Conservation (phyloP, 495 filamentous ascomycete species). For the Xylaria cubensis region DNA sequence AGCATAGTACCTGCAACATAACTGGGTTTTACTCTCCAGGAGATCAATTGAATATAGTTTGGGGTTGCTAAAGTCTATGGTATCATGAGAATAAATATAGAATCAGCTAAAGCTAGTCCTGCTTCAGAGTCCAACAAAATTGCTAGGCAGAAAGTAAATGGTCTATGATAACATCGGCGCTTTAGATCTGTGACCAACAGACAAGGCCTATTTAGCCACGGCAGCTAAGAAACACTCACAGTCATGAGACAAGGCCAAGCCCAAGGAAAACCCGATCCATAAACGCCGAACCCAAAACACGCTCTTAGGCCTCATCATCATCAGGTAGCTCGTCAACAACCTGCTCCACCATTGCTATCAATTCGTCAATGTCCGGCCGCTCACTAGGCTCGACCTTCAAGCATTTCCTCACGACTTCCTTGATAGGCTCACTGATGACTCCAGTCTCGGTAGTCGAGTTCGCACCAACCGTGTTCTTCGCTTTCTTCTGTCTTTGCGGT, state of each 20-base stretch:
- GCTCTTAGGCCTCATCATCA: slow-evolving; percentile 62
- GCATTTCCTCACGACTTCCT: slow-evolving; percentile 86
- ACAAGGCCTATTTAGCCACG: neutral
- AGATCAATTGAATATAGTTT: neutral
- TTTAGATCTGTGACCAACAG: slow-evolving; percentile 25
- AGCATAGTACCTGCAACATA: neutral
- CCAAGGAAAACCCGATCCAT: slow-evolving; percentile 21
- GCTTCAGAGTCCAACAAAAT: slow-evolving; percentile 6
- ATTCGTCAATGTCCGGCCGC: slow-evolving; percentile 86
- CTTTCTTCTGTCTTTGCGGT: slow-evolving; percentile 61
- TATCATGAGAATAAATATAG: neutral
- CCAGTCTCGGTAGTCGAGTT: slow-evolving; percentile 35
- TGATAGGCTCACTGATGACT: slow-evolving; percentile 74
- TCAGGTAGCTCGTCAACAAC: slow-evolving; percentile 78
- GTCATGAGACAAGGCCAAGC: slow-evolving; percentile 13
- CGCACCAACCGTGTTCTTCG: slow-evolving; percentile 52
- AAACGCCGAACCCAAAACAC: slow-evolving; percentile 15
- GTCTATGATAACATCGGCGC: slow-evolving; percentile 20
- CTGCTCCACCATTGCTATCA: slow-evolving; percentile 80
- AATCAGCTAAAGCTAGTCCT: neutral
- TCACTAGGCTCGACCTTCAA: slow-evolving; percentile 91
- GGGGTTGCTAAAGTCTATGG: neutral
- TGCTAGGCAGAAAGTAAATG: slow-evolving; percentile 17
- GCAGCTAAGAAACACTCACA: neutral
- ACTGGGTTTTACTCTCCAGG: neutral